Base-by-base conservation (phyloP, 352 stramenopile genomes). In the Aphanomyces euteiches region DNA sequence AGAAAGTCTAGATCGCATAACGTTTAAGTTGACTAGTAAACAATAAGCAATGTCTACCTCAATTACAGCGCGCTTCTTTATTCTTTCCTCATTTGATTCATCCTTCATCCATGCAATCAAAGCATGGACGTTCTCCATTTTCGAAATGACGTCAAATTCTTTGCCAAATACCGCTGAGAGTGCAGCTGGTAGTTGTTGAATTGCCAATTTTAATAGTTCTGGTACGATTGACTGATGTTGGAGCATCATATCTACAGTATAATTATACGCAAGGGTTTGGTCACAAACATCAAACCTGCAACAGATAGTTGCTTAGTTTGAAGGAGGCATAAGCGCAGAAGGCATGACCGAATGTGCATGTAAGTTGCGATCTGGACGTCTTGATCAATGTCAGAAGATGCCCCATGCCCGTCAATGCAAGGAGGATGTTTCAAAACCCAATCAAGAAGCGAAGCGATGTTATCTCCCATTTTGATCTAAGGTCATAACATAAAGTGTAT, bases 121-220 rank as follows among this genome's bases (percentile, higher is more conserved):
- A 10, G 43, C 54, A 13, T 61, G 64, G 4, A 70, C 64, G 15
- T 54, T 70, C 5, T 70, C 64, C 13, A 70, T 36, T 47, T 70
- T 70, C 40, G 45, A 43, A 7, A 70, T 37, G 21, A 54, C 38
- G 40, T 70, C 64, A 47, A 61, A 70, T n/a, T 70, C 64, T 28
- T 38, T 54, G 10, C 64, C 64, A 70, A 70, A 70, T 13, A 70
- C 64, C 6, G 7, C 40, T 17, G 47, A 37, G n/a, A 70, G 15
- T 7, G 64, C 47, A 4, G n/a, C 34, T 10, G 47, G 10, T 8
- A 70, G n/a, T 28, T 47, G 54, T 34, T 45, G 48, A 63, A 70
- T 61, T 10, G 64, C 64, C 39, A 47, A 15, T 2, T 10, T 13
- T 3, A 70, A 47, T 8, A 70, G 28, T 12, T 56, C 64, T 3